Percentiles rank a stretch among this genome's conserved stretches.
phyloP scores from a whole-genome alignment of 805 yeast genomes.

The Lachancea waltii region DNA sequence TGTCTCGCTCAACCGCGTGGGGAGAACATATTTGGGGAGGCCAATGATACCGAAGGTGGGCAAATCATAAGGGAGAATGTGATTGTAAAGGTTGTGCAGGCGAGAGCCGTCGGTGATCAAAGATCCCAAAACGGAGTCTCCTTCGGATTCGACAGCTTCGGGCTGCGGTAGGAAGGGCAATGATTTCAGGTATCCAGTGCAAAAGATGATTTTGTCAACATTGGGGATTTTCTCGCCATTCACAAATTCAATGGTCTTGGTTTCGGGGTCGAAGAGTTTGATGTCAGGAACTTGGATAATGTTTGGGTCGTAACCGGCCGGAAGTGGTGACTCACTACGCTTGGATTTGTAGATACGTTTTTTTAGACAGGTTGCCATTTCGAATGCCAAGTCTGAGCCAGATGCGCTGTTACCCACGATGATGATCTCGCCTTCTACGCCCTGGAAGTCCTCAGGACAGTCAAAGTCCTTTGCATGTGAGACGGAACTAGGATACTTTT shows the following conservation, averaged over 20 bases:
- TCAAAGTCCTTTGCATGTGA: constrained; percentile 55
- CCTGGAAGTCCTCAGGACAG: constrained; percentile 37
- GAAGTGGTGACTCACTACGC: constrained; percentile 38
- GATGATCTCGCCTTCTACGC: constrained; percentile 39
- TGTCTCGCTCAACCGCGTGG: constrained; percentile 50
- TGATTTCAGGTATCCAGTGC: constrained; percentile 68
- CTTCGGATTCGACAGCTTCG: constrained; percentile 9
- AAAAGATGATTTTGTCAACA: constrained; percentile 56
- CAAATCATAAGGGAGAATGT: constrained; percentile 46
- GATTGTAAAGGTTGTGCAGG: constrained; percentile 50
- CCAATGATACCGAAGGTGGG: constrained; percentile 61
- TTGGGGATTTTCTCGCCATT: constrained; percentile 42
- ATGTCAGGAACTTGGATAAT: constrained; percentile 42
- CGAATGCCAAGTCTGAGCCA: constrained; percentile 67
- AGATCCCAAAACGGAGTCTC: constrained; percentile 22
- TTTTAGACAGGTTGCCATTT: constrained; percentile 41
- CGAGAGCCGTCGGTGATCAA: constrained; percentile 42
- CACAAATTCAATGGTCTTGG: constrained; percentile 38
- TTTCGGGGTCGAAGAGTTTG: constrained; percentile 33
- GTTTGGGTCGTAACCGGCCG: constrained; percentile 39
- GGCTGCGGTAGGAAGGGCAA: constrained; percentile 50
- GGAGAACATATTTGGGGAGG: constrained; percentile 51
- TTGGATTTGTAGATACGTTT: constrained; percentile 43
- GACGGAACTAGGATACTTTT: constrained; percentile 40
- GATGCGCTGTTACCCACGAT: constrained; percentile 76